These are phyloP conservation scores for Fusarium setosum DNA, from an alignment of 2,329 filamentous ascomycete genomes.

Conservation along the genomic window DNA sequence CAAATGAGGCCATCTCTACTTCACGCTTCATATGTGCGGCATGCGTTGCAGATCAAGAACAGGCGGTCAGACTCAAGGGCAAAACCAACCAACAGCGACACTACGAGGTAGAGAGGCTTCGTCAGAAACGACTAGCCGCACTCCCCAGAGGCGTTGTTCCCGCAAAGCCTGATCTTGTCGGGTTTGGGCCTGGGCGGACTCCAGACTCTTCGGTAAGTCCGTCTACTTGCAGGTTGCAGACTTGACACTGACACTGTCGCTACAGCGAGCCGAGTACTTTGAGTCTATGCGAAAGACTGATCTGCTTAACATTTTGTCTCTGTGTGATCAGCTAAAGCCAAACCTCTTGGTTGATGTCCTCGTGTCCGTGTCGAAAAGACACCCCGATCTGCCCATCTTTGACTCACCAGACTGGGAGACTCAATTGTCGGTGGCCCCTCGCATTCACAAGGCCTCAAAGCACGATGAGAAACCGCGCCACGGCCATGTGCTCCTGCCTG, in stretches of 20 bases:
- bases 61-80: slow-evolving; percentile 15
- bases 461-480: slow-evolving; percentile 43
- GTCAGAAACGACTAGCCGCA: slow-evolving; percentile 46
- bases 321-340: slow-evolving; percentile 55
- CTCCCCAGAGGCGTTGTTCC: slow-evolving; percentile 48
- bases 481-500: slow-evolving; percentile 42
- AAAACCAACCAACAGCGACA: slow-evolving; percentile 32
- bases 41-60: slow-evolving; percentile 27
- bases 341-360: slow-evolving; percentile 55
- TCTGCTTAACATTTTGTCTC: slow-evolving; percentile 53
- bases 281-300: slow-evolving; percentile 50
- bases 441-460: slow-evolving; percentile 20
- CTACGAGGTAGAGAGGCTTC: slow-evolving; percentile 45
- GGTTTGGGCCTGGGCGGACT: slow-evolving; percentile 51
- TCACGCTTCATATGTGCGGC: slow-evolving; percentile 30
- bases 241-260: not conserved
- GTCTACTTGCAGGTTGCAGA: not conserved
- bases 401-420: slow-evolving; percentile 54
- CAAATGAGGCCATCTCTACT: slow-evolving; percentile 1
- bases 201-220: slow-evolving; percentile 49
- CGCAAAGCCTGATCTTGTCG: slow-evolving; percentile 51
- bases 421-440: slow-evolving; percentile 26
- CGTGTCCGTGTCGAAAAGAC: slow-evolving; percentile 55
- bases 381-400: slow-evolving; percentile 57
- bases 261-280: slow-evolving; percentile 54